These are phyloP conservation scores for Aspergillus arachidicola DNA, from an alignment of 2,329 filamentous ascomycete species.

Conservation along the genomic window DNA sequence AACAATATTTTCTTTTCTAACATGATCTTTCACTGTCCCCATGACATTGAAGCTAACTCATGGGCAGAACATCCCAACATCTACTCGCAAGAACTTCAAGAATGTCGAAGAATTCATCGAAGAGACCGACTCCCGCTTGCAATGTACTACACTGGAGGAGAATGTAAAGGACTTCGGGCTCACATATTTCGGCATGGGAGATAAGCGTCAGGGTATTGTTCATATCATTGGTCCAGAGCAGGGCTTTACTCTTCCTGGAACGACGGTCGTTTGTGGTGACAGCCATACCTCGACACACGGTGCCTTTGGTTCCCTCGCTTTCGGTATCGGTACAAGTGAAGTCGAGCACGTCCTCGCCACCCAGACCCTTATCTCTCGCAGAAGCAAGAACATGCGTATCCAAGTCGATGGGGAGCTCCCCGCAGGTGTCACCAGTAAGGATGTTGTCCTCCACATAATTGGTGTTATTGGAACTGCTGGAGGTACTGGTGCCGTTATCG, in stretches of 20 bases:
- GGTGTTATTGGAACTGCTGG: conserved; percentile 93
- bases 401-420: conserved; percentile 89
- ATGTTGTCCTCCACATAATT: conserved; percentile 90
- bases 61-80: conserved; percentile 84
- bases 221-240: conserved; percentile 98
- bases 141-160: conserved; percentile 94
- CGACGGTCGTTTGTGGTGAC: conserved; percentile 96
- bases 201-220: conserved; percentile 97
- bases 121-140: conserved; percentile 87
- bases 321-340: conserved; percentile 97
- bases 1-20: neutral
- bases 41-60: conserved; percentile 18
- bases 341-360: conserved; percentile 98
- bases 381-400: conserved; percentile 98
- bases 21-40: neutral
- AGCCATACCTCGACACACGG: conserved; percentile 98
- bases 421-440: conserved; percentile 93
- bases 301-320: conserved; percentile 90
- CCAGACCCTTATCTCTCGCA: conserved; percentile 89
- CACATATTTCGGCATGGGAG: conserved; percentile 94
- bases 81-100: conserved; percentile 88
- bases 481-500: conserved; percentile 91
- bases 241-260: conserved; percentile 95
- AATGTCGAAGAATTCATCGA: conserved; percentile 92
- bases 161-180: conserved; percentile 96